Evolutionary conservation across 805 yeast species (phyloP).

Genomic region (Clavispora santaluciae): DNA sequence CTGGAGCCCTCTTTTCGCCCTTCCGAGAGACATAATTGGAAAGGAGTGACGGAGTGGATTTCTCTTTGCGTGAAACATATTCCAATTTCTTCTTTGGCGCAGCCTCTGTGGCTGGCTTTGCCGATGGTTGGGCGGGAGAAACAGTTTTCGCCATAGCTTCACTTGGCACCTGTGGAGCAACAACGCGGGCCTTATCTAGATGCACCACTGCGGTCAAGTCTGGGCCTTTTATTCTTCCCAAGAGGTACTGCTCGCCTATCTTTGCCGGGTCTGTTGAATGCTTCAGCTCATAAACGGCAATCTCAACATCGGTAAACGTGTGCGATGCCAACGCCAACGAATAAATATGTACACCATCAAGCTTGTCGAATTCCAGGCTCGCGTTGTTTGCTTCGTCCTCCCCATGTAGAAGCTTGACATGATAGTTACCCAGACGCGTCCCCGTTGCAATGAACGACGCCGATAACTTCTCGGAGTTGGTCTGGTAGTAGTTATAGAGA

Average conservation of each 20-base stretch:
- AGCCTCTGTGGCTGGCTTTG: not conserved
- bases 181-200: not conserved
- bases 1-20: constrained; percentile 4
- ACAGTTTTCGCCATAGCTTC: not conserved
- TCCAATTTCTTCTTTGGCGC: constrained; percentile 7
- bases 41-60: constrained; percentile 6
- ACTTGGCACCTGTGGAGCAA: not conserved
- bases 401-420: constrained; percentile 20
- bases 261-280: constrained; percentile 13
- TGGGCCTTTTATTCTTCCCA: constrained; percentile 35
- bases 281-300: constrained; percentile 15
- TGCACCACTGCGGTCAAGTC: constrained; percentile 2
- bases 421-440: constrained; percentile 7
- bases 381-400: constrained; percentile 21
- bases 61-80: constrained; percentile 13
- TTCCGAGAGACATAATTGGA: constrained; percentile 14
- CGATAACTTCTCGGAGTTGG: constrained; percentile 29
- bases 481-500: constrained; percentile 33
- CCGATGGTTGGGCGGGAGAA: not conserved
- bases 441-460: constrained; percentile 44
- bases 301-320: constrained; percentile 7
- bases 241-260: constrained; percentile 15
- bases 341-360: constrained; percentile 37
- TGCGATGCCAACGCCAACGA: constrained; percentile 23
- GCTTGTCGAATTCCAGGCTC: constrained; percentile 21